These are phyloP conservation scores for Melanopsichium pennsylvanicum DNA, from an alignment of 1,284 basidiomycete genomes.

Conservation along the genomic window DNA sequence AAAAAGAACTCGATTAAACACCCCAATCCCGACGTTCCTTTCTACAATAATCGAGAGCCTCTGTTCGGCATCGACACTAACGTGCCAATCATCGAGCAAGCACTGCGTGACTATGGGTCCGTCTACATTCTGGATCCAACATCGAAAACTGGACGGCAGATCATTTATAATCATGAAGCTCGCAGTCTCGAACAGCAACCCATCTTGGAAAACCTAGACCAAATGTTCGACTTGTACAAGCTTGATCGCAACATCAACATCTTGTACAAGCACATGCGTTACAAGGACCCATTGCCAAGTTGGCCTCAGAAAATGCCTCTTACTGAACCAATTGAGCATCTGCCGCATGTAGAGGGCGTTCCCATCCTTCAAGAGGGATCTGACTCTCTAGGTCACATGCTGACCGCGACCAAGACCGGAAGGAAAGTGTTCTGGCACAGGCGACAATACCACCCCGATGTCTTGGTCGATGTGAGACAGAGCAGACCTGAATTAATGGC, in stretches of 20 bases:
- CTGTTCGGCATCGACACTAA: neutral
- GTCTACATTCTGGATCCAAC: conserved; percentile 1
- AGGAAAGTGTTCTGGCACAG: no score
- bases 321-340: neutral
- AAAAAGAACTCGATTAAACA: no score
- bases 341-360: neutral
- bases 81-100: neutral
- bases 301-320: neutral
- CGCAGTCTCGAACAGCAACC: neutral
- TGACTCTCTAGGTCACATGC: conserved; percentile 11
- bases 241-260: conserved; percentile 1
- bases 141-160: neutral
- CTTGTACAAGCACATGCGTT: neutral
- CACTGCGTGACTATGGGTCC: neutral
- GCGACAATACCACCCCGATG: no score
- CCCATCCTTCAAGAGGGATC: neutral
- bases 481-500: no score
- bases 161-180: neutral
- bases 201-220: neutral
- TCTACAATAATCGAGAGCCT: neutral
- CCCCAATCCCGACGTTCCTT: neutral
- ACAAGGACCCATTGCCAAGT: no score
- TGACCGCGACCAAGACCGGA: neutral
- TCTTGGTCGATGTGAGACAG: no score
- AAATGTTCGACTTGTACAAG: neutral